Percentiles rank a stretch among this genome's conserved stretches.
Conservation (phyloP, 805 yeast genomes). For the Metschnikowia bowlesiae region DNA sequence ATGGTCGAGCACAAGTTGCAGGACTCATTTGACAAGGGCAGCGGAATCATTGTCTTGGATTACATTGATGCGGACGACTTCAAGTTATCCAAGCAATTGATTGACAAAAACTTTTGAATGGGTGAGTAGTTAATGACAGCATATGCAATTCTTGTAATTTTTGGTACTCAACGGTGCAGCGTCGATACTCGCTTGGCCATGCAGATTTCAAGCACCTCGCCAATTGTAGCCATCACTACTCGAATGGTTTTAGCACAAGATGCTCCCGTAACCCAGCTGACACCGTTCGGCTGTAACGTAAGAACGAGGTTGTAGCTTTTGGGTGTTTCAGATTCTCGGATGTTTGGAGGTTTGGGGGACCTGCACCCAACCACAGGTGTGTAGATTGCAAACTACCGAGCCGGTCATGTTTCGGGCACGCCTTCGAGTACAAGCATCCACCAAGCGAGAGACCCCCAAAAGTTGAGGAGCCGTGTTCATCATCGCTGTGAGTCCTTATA, state of each 20-base stretch:
- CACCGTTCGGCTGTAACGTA: too few species aligned
- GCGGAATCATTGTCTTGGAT: constrained; percentile 66
- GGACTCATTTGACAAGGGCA: constrained; percentile 48
- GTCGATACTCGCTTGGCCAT: too few species aligned
- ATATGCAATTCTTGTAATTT: background rate
- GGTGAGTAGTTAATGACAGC: background rate
- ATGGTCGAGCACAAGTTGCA: constrained; percentile 41
- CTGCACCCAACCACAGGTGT: background rate
- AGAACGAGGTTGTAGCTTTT: too few species aligned
- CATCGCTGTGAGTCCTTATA: too few species aligned
- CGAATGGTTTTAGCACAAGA: too few species aligned
- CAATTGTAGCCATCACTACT: too few species aligned
- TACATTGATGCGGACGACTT: constrained; percentile 61
- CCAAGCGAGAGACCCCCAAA: background rate
- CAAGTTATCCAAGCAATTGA: constrained; percentile 47
- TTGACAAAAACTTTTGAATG: constrained; percentile 45
- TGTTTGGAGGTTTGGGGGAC: background rate
- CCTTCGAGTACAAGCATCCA: background rate
- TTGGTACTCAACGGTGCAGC: too few species aligned
- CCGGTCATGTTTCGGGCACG: background rate
- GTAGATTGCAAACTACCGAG: background rate
- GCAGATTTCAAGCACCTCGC: too few species aligned
- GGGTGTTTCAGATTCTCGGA: background rate
- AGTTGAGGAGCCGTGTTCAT: background rate
- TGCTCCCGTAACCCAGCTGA: too few species aligned